Evolutionary conservation across 345 rosid species (phyloP), one percentile per base, ranked within the genome.

Genomic region (Populus alba): DNA sequence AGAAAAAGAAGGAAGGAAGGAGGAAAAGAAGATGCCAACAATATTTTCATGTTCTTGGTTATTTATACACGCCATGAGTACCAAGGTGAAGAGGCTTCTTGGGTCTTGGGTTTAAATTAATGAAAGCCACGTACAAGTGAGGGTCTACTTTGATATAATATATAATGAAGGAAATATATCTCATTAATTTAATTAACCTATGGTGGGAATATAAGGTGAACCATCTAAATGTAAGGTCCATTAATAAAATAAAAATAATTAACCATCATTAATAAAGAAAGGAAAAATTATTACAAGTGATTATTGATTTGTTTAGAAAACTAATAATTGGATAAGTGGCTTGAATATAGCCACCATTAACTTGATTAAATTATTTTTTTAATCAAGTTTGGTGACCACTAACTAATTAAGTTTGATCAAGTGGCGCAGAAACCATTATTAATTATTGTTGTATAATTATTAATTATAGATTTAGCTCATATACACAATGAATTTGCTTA

Each of bases 131-230:
- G 59, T 63, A 27, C 75, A 57, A 41, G 68, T 43, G 55, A 63
- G 75, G 82, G 62, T 77, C 81, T 76, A 73, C 82, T 53, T 43
- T 41, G 12, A 4, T 59, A 23, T 23, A 59, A 59, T 9, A 59
- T n/a, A 59, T 23, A n/a, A 5, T 59, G 29, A 59, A 10, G n/a
- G 13, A 25, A 59, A 59, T 4, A 59, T 1, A 39, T 55, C 17
- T 27, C 15, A 22, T 2, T 11, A 47, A 61, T 3, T 57, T 38
- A 49, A 63, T 29, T 3, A 73, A 38, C 41, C 25, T 6, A 41
- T 39, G 72, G 78, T 82, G 86, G 83, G 81, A 85, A 83, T 81
- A 77, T 66, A 71, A 73, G 66, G 75, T 81, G 75, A 81, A 63
- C 75, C 71, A 72, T 73, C 57, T 66, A 23, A 70, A 25, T 68